These are phyloP conservation scores for Petrea volubilis DNA, from an alignment of 257 asterid genomes.

Conservation along the genomic window DNA sequence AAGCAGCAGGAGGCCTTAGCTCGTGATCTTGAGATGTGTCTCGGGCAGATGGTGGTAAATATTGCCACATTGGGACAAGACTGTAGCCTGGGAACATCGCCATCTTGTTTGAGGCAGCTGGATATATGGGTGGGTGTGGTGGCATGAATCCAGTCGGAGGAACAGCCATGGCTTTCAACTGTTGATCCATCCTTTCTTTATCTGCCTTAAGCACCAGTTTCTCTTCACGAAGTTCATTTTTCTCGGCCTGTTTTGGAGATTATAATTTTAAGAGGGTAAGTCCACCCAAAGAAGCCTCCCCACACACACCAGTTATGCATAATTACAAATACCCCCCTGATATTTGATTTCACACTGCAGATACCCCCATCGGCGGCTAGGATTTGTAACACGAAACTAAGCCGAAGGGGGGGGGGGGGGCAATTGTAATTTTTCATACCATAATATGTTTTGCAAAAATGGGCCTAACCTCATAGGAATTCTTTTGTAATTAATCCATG, in stretches of 20 bases:
- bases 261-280: too few relatives aligned
- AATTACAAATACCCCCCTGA: too few relatives aligned
- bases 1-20: conserved; percentile 92
- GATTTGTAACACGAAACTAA: too few relatives aligned
- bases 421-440: too few relatives aligned
- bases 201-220: conserved; percentile 67
- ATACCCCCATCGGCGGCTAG: too few relatives aligned
- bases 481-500: too few relatives aligned
- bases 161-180: conserved; percentile 50
- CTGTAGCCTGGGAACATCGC: conserved; percentile 71
- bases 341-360: too few relatives aligned
- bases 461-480: too few relatives aligned
- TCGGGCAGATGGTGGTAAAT: conserved; percentile 60
- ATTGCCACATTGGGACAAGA: conserved; percentile 86
- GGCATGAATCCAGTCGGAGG: conserved; percentile 68
- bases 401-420: too few relatives aligned
- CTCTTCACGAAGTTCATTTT: conserved; percentile 88
- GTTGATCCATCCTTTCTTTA: conserved; percentile 78
- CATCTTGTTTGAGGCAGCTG: conserved; percentile 59
- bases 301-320: too few relatives aligned
- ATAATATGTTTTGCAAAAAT: too few relatives aligned
- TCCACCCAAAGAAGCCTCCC: too few relatives aligned
- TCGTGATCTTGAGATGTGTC: conserved; percentile 80
- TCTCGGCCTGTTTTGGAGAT: conserved; percentile 55
- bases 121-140: conserved; percentile 65